Evolutionary conservation across 73 alveolate genomes (phyloP), one percentile per base, ranked within the genome.

Genomic region (Urostyla sp.): DNA sequence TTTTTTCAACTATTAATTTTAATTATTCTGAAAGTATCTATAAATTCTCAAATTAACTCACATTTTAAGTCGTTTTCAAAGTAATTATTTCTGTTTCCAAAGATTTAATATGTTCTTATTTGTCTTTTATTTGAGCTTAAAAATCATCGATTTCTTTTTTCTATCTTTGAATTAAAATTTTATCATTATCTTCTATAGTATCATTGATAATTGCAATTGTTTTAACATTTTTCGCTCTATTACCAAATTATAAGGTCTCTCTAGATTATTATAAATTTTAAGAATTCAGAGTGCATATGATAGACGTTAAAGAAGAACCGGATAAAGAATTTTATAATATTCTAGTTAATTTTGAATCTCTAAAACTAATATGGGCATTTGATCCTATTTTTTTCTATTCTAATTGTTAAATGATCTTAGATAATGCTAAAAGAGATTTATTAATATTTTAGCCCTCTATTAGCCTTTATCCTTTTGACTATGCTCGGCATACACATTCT

Each of bases 381-480:
- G 75, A 10, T 55, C 66, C 75, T 57, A 88, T n/a, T 63, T 63
- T 26, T 24, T 63, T 32, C 48, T 82, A 55, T 84, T 50, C 72
- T 2, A 69, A 69, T 54, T 27, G 44, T 11, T 76, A 79, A 45
- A 94, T 94, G 31, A 94, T 97, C 50, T 80, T 94, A 21, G 96
- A 87, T 30, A 94, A 85, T 34, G 98, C 98, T 46, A 94, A 80
- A 67, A 94, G 87, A 37, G 93, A 72, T 66, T 94, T 94, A 75
- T 94, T 94, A 26, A 94, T 94, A 74, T 91, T 94, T 55, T 93
- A 82, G 11, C 98, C 98, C 80, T 94, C 98, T 82, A 92, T 91
- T 58, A 91, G 69, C 38, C 79, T 63, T 3, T 43, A 57, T 0
- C 97, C 98, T 31, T 84, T 95, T 63, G 95, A 66, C 66, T 89